Evolutionary conservation across 139 green algal genomes (phyloP).

Genomic region (Volvox africanus): DNA sequence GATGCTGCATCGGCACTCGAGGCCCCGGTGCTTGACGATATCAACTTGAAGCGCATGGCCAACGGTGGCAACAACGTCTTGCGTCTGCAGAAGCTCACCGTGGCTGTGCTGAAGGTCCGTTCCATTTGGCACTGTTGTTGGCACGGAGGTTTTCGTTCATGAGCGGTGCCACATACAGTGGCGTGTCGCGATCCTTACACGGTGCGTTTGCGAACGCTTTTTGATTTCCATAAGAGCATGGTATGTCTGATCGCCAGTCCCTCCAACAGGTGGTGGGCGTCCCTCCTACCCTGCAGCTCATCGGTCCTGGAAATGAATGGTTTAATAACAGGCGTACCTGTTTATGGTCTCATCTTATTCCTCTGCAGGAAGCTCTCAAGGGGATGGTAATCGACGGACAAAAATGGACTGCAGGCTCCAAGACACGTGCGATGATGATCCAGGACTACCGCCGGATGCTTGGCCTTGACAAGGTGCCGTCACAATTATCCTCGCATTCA

Average conservation of each 20-base stretch:
- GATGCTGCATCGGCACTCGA: neutral
- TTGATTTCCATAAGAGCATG: neutral
- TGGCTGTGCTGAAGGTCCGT: conserved; percentile 61
- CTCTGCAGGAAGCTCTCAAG: conserved; percentile 28
- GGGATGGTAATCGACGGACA: conserved; percentile 40
- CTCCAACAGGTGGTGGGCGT: too few species aligned
- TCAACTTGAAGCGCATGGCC: conserved; percentile 35
- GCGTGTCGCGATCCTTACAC: too few species aligned
- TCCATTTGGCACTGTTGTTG: neutral
- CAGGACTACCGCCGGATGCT: conserved; percentile 47
- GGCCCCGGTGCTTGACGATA: neutral
- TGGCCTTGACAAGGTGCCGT: neutral
- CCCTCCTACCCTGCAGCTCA: too few species aligned
- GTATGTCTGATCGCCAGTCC: neutral
- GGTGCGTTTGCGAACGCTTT: neutral
- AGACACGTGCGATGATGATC: conserved; percentile 57
- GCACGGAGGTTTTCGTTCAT: neutral
- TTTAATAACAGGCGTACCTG: too few species aligned
- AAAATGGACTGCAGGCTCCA: conserved; percentile 51
- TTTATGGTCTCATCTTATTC: too few species aligned
- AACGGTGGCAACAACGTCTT: conserved; percentile 38
- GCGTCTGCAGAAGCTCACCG: conserved; percentile 65
- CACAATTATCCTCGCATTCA: neutral
- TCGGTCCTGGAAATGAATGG: too few species aligned
- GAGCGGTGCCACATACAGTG: too few species aligned